Percentiles rank a stretch among this genome's conserved stretches.
These are phyloP conservation scores for Lepidium aucheri DNA, from an alignment of 345 rosid genomes.

Conservation along the genomic window DNA sequence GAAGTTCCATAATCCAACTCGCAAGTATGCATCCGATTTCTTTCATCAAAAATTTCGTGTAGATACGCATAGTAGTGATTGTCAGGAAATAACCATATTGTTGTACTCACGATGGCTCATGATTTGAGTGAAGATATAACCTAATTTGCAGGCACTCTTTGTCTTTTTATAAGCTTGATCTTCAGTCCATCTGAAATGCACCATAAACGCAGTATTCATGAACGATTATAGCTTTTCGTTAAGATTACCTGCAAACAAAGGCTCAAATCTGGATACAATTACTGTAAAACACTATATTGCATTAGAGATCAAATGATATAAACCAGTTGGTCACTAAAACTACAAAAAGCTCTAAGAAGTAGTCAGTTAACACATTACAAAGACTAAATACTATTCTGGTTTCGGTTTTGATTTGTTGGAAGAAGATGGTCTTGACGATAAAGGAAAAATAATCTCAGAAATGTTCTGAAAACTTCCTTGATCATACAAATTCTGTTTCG, in stretches of 20 bases:
- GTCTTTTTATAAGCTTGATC: neutral
- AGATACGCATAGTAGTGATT: neutral
- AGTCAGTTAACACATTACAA: neutral
- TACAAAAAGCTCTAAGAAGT: neutral
- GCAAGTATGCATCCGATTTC: neutral
- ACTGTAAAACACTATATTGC: neutral
- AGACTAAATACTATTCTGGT: constrained; percentile 9
- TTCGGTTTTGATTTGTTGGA: constrained; percentile 36
- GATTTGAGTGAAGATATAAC: neutral
- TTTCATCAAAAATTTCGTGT: neutral
- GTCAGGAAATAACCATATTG: neutral
- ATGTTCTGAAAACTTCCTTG: constrained; percentile 52
- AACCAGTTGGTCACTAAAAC: neutral
- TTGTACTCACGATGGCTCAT: neutral
- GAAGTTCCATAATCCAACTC: neutral
- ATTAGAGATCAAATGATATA: neutral
- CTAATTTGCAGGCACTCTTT: neutral
- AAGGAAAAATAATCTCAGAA: constrained; percentile 54
- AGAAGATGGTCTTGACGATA: constrained; percentile 43
- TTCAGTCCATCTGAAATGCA: neutral
- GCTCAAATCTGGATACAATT: too few relatives aligned
- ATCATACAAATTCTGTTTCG: constrained; percentile 49
- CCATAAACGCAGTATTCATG: neutral
- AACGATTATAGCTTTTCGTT: neutral
- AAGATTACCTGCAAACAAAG: too few relatives aligned